Evolutionary conservation across 2,329 filamentous ascomycete genomes (phyloP).

Genomic region (Mycosphaerella arachidis): DNA sequence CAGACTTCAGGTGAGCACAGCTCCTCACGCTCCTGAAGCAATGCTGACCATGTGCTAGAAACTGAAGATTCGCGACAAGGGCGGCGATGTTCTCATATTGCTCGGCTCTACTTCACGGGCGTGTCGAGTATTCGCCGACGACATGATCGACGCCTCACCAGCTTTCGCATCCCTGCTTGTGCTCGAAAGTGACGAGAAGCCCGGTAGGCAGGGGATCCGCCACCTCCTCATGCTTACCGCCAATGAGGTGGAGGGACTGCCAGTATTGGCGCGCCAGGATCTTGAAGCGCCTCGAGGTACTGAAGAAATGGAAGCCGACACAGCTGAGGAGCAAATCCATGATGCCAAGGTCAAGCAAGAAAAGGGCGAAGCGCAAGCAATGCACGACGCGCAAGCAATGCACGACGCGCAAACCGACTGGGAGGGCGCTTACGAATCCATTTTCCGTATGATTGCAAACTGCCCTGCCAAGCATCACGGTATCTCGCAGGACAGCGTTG

Average conservation of each 20-base stretch:
- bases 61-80: slow-evolving; percentile 1
- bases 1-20: neutral
- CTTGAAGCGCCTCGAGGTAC: neutral
- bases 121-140: neutral
- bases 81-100: slow-evolving; percentile 10
- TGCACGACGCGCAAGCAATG: neutral
- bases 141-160: slow-evolving; percentile 1
- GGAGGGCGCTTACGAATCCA: slow-evolving; percentile 19
- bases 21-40: neutral
- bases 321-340: no score
- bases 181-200: neutral
- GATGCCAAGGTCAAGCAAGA: no score
- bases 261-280: neutral
- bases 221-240: slow-evolving; percentile 2
- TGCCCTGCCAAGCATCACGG: slow-evolving; percentile 26
- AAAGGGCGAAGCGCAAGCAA: neutral
- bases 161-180: neutral
- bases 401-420: slow-evolving; percentile 8
- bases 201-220: neutral
- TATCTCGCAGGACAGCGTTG: slow-evolving; percentile 19
- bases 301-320: no score
- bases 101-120: slow-evolving; percentile 1
- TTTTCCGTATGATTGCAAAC: slow-evolving; percentile 27
- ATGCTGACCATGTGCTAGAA: neutral
- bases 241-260: neutral